Evolutionary conservation across 2,329 filamentous ascomycete species (phyloP), one percentile per base, ranked within the genome.

Genomic region (Trichoderma sp.): DNA sequence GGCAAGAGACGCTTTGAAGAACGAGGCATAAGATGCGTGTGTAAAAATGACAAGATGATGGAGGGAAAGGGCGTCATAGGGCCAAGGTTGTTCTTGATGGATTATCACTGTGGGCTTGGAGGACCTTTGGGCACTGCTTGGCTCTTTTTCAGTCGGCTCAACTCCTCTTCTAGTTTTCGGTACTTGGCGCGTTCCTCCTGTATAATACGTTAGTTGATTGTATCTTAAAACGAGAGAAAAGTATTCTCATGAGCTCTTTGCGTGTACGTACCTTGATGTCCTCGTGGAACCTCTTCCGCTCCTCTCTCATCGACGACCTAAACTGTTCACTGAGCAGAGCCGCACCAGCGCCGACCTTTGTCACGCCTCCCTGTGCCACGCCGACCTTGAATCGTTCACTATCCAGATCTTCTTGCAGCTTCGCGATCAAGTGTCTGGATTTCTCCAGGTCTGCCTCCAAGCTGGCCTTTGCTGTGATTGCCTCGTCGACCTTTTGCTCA

Each of bases 251-350:
- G 7, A 10, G 10, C 2, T n/a, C 5, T 16, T 11, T 26, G 26
- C 51, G 14, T 59, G 14, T 21, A 74, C 83, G 74, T 76, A 85
- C 84, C 79, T 78, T 81, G 51, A 87, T 74, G 69, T 86, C 85
- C 71, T 86, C 84, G 71, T 86, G 84, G 78, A 85, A 86, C 77
- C 83, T 85, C 80, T 82, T 86, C 72, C 85, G 81, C 79, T 87
- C 85, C 75, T 85, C 84, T 73, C 85, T 83, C 85, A 87, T 86
- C 26, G 83, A 85, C 8, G 82, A 79, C 59, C 85, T 77, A 78
- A 87, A 87, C 77, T 86, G 85, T 77, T 87, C 85, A 74, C 85
- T 87, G 71, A 87, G 79, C 81, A 86, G 81, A 10, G 80, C 80
- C 14, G 85, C 84, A 2, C 85, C 85, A 0, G 80, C 79, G 6